These are phyloP conservation scores for Sicyos baderoa DNA, from an alignment of 306 rosid species.

Conservation along the genomic window DNA sequence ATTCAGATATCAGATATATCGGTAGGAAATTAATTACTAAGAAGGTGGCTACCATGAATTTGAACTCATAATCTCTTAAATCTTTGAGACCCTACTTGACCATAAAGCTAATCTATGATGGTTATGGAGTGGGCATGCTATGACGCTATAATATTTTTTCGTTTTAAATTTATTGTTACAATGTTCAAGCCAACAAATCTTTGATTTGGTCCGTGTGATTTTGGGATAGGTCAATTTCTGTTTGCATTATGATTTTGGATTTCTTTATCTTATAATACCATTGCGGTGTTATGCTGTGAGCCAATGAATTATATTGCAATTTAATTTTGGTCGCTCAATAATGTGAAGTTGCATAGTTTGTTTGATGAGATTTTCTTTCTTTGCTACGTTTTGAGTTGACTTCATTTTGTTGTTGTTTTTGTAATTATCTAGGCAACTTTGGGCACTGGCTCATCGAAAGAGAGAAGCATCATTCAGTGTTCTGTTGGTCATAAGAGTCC, in stretches of 20 bases:
- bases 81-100: no score
- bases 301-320: background rate
- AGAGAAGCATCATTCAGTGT: constrained; percentile 70
- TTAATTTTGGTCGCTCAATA: background rate
- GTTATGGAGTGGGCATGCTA: background rate
- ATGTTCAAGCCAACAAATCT: background rate
- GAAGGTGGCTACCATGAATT: no score
- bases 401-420: background rate
- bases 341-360: background rate
- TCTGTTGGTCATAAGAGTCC: constrained; percentile 60
- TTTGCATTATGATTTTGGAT: constrained; percentile 3
- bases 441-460: constrained; percentile 54
- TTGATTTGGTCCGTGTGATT: background rate
- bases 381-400: background rate
- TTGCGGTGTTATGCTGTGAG: background rate
- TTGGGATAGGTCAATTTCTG: background rate
- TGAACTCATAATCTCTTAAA: no score
- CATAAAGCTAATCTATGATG: no score
- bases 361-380: background rate
- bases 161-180: background rate
- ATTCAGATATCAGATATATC: no score
- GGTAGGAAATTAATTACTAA: no score
- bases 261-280: background rate
- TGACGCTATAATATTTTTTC: background rate
- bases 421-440: constrained; percentile 64